These are phyloP conservation scores for Alternaria dauci DNA, from an alignment of 2,329 filamentous ascomycete genomes.

Conservation along the genomic window DNA sequence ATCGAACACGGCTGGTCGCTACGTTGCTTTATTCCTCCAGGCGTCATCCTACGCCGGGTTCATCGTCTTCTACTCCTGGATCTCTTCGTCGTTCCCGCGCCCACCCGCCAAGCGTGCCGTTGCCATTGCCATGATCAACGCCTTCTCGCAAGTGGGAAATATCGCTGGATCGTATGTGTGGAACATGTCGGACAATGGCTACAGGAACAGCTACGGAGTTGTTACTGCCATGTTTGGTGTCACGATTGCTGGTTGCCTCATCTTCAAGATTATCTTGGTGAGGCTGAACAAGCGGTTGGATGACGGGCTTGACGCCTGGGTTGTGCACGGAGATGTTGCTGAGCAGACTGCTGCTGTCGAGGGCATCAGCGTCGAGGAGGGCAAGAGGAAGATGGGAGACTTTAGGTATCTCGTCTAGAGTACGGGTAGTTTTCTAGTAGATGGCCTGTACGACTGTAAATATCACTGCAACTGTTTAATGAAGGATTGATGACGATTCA, in stretches of 20 bases:
- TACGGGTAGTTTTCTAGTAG: neutral
- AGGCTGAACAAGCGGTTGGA: conserved; percentile 45
- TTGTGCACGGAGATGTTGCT: conserved; percentile 37
- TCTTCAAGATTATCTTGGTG: conserved; percentile 41
- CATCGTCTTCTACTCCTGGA: conserved; percentile 51
- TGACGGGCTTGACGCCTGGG: conserved; percentile 40
- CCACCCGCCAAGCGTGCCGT: conserved; percentile 69
- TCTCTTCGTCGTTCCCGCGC: conserved; percentile 56
- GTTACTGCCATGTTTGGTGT: conserved; percentile 71
- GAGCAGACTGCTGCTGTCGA: conserved; percentile 42
- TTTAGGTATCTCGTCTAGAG: conserved; percentile 45
- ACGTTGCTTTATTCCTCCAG: conserved; percentile 47
- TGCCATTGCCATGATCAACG: conserved; percentile 68
- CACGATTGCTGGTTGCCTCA: conserved; percentile 61
- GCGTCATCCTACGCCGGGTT: conserved; percentile 53
- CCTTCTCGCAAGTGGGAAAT: conserved; percentile 50
- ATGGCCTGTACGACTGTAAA: neutral
- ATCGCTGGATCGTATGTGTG: conserved; percentile 69
- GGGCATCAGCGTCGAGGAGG: conserved; percentile 42
- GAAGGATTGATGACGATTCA: neutral
- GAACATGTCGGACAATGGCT: conserved; percentile 67
- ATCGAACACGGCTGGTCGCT: conserved; percentile 41
- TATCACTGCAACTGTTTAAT: neutral
- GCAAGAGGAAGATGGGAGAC: conserved; percentile 36
- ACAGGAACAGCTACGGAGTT: conserved; percentile 70